These are phyloP conservation scores for Suillus americanus DNA, from an alignment of 768 basidiomycete genomes.

Conservation along the genomic window DNA sequence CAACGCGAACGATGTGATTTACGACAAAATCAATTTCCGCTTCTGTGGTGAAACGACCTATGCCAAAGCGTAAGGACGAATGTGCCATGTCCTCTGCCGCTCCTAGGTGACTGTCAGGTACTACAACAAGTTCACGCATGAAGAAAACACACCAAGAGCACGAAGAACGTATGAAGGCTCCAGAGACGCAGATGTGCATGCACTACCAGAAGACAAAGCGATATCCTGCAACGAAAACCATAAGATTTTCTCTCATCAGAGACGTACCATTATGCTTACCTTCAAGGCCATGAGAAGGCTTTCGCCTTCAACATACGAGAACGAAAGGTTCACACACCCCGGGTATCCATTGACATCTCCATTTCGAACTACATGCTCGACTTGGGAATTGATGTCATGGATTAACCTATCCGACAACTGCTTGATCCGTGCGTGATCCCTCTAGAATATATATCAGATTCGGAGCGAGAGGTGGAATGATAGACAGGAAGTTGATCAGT, in stretches of 20 bases:
- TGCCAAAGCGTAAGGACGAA: constrained; percentile 94
- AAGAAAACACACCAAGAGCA: constrained; percentile 65
- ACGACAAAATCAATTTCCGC: constrained; percentile 95
- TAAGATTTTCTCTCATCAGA: not conserved
- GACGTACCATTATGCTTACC: constrained; percentile 40
- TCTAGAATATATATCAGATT: constrained; percentile 39
- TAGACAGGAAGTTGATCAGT: constrained; percentile 50
- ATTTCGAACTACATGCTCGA: constrained; percentile 92
- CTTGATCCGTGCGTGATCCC: constrained; percentile 75
- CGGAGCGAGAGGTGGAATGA: constrained; percentile 6
- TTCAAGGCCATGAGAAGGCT: constrained; percentile 97
- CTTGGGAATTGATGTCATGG: constrained; percentile 73
- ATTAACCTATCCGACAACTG: constrained; percentile 80
- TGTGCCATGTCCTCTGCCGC: constrained; percentile 99
- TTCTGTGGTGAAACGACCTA: constrained; percentile 97
- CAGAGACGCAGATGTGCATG: constrained; percentile 96
- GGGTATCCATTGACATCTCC: constrained; percentile 91
- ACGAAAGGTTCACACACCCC: constrained; percentile 94
- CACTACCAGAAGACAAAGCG: constrained; percentile 95
- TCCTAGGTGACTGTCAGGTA: constrained; percentile 40
- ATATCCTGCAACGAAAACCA: constrained; percentile 64
- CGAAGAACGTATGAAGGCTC: constrained; percentile 98
- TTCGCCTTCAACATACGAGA: constrained; percentile 97
- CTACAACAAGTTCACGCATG: not conserved
- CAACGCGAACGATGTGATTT: constrained; percentile 82